Evolutionary conservation across 495 filamentous ascomycete genomes (phyloP), one percentile per base, ranked within the genome.

Genomic region (Amniculicola lignicola): DNA sequence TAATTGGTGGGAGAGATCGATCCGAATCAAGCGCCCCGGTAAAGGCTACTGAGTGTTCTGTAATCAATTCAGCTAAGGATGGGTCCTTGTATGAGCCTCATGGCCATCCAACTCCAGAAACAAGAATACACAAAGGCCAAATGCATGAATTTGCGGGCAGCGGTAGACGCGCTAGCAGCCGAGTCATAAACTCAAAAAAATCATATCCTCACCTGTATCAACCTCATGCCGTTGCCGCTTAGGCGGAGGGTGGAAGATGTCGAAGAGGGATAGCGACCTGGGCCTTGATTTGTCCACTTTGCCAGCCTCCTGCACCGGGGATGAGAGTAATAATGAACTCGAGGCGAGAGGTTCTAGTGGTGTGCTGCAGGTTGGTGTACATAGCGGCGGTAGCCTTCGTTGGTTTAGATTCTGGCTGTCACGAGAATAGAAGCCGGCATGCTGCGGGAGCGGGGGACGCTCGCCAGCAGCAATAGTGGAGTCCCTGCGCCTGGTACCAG

Each of bases 341-440:
- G 42, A 16, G 15, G 43, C 1, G 28, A 35, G 19, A 45, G 21
- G 10, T 22, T 23, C 44, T 59, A 43, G 44, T 51, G 54, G 46
- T 50, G 54, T 29, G 44, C 21, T 43, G 44, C 51, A 59, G 15
- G 51, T 45, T 12, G 60, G 50, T 23, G 50, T 41, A 48, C 55
- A 63, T 40, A 59, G 45, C 19, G 60, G 60, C 31, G 60, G 60
- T 50, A 63, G 33, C 40, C 42, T 63, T 44, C 60, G 54, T 10
- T 51, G 35, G 43, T 29, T 35, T 39, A 51, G 54, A 50, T 43
- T 21, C 36, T 59, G 38, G 45, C 48, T 51, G 54, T 59, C 60
- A 50, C 38, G 50, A 59, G 60, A 24, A 36, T 43, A 51, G 15
- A 37, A 44, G 49, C 43, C 60, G 60, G 60, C 48, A 59, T 42